phyloP scores from a whole-genome alignment of 164 flowering plant species.

The Vitis cinerea region DNA sequence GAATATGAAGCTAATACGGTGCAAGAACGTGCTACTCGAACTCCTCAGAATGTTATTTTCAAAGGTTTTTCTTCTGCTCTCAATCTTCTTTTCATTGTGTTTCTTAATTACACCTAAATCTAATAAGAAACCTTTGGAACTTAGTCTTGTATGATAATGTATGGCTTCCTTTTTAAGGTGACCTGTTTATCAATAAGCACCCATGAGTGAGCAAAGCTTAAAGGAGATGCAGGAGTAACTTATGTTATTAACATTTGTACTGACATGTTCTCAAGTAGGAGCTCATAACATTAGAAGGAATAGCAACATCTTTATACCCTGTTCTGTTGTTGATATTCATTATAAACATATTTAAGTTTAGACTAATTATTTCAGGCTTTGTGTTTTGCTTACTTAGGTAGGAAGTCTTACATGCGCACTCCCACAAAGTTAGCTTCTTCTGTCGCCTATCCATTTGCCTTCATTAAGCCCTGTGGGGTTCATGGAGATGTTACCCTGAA shows the following conservation, averaged over 20 bases:
- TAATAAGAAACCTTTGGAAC: no score
- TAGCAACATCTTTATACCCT: neutral
- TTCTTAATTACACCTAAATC: no score
- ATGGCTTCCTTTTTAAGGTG: neutral
- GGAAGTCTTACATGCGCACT: slow-evolving; percentile 54
- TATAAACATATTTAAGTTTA: neutral
- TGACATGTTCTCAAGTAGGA: slow-evolving; percentile 2
- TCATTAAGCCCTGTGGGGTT: slow-evolving; percentile 79
- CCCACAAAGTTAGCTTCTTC: slow-evolving; percentile 70
- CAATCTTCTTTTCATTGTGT: neutral
- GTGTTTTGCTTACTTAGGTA: slow-evolving; percentile 40
- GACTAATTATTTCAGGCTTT: slow-evolving; percentile 4
- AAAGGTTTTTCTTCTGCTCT: slow-evolving; percentile 46
- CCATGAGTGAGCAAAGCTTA: no score
- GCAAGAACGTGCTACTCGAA: slow-evolving; percentile 35
- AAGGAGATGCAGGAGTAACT: neutral
- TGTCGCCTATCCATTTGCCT: slow-evolving; percentile 84
- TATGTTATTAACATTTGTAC: neutral
- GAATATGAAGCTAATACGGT: slow-evolving; percentile 35
- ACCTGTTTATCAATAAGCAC: neutral
- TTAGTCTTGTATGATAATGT: no score
- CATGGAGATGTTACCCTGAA: slow-evolving; percentile 85
- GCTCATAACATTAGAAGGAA: neutral
- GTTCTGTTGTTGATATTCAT: neutral
- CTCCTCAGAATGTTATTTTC: slow-evolving; percentile 50